Base-by-base conservation (phyloP, 2,329 filamentous ascomycete genomes). In the Exophiala xenobiotica region DNA sequence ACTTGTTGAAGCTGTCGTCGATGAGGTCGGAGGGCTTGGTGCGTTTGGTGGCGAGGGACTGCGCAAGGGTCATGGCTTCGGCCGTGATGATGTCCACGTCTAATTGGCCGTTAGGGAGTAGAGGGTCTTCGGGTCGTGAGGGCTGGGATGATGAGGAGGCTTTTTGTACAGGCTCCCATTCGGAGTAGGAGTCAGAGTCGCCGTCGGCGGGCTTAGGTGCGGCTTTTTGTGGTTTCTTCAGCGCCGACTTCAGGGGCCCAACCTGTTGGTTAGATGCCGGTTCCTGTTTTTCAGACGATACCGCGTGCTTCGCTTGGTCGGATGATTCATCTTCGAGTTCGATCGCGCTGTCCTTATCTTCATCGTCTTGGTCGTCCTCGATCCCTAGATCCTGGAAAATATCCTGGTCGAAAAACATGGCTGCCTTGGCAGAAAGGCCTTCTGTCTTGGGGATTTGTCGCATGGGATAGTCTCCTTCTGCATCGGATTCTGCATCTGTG, bases 51-150 rank as follows among this genome's bases (percentile, higher is more conserved):
- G 91, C 93, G 53, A 99, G 85, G 65, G 90, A 82, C 60, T 97
- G 93, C 0, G 93, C 95, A 12, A 99, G 79, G 0, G 92, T 95
- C 93, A 99, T 99, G 58, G 95, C 93, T 76, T 99, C 93, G 4
- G 90, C 93, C n/a, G 93, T 99, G 65, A 97, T 95, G 64, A 99
- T 97, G 68, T 97, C 90, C 71, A 99, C 95, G 67, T 96, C 91
- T 79, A 76, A 69, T 48, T 75, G 67, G 5, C 68, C 68, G 55
- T 73, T 70, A 39, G 67, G 64, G 35, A 67, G 69, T 23, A 68
- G 67, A 39, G 71, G 71, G 60, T 76, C 67, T 53, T 62, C 58
- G 11, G 46, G 49, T 3, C 58, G 56, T 9, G 46, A 16, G 5
- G 47, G 19, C 22, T 18, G 26, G 12, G 29, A 29, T 9, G 31